Percentiles rank a stretch among this genome's conserved stretches.
Evolutionary conservation across 225 moss, liverwort and hornwort species (phyloP).

Genomic region (Sphagnum tenellum): DNA sequence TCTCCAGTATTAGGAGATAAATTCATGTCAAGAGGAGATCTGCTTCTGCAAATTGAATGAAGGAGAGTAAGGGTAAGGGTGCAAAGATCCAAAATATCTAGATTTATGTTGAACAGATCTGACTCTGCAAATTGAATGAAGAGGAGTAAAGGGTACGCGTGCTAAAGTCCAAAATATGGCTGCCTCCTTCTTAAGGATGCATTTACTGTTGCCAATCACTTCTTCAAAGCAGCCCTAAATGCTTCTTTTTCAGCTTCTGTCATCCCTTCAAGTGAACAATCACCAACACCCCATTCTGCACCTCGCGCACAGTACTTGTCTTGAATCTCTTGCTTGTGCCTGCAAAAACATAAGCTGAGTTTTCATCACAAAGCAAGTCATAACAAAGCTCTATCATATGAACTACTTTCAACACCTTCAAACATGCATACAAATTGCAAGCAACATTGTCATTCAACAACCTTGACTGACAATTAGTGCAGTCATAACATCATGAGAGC

Average conservation of each 20-base stretch:
- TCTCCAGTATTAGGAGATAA: too few relatives aligned
- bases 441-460: too few relatives aligned
- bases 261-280: slow-evolving; percentile 75
- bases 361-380: background rate
- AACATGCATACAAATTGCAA: background rate
- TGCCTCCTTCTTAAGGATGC: too few relatives aligned
- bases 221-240: slow-evolving; percentile 65
- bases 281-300: slow-evolving; percentile 98
- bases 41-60: too few relatives aligned
- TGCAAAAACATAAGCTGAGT: slow-evolving; percentile 9
- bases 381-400: background rate
- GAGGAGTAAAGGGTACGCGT: too few relatives aligned
- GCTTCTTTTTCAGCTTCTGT: slow-evolving; percentile 65
- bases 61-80: too few relatives aligned
- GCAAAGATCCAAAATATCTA: too few relatives aligned
- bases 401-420: background rate
- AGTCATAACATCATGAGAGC: background rate
- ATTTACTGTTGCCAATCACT: slow-evolving; percentile 9
- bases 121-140: too few relatives aligned
- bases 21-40: too few relatives aligned
- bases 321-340: slow-evolving; percentile 91
- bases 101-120: too few relatives aligned
- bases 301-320: slow-evolving; percentile 97
- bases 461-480: background rate
- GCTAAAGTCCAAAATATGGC: too few relatives aligned